Base-by-base conservation (phyloP, 148 eudicot species). In the Cornus controversa region DNA sequence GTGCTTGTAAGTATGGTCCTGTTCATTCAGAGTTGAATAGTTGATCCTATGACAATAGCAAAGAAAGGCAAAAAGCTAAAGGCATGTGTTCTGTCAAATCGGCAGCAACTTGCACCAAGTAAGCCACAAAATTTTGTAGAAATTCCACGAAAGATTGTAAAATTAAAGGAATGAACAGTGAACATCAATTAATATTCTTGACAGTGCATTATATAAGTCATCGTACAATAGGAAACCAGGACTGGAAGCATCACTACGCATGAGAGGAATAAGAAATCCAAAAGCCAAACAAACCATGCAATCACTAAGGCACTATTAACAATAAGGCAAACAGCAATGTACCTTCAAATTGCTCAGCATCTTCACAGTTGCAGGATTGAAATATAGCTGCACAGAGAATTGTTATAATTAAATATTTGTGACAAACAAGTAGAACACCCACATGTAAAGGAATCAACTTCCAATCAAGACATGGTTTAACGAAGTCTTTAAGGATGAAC, bases 291-390 rank as follows among this genome's bases (percentile, higher is more conserved):
- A 18, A 71, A 57, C 11, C 14, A 23, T 16, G 23, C 6, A 13
- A 78, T 53, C 37, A 15, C 24, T 9, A 74, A 10, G 23, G 6
- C 13, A 42, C 31, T 16, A 11, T 15, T 50, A 29, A 69, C n/a
- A 69, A 57, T 11, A 70, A 10, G 68, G 74, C 8, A 24, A 40
- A 34, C 65, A 53, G 66, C 66, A n/a, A 60, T 60, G 23, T 77
- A 92, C 97, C 94, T 92, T 92, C 77, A 90, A 75, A 78, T 92
- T 92, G 86, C 97, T 92, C 79, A 92, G 83, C 97, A 92, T 92
- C 87, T 90, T 92, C 77, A 92, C 97, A 18, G 97, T 92, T 18
- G 94, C 90, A 67, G 97, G 97, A 84, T 89, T 90, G 79, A 92
- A 92, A 80, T 92, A 92, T 63, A 92, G 84, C 97, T 92, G 97